A percentile compares a stretch with the other conserved stretches of the same genome.
phyloP scores from a whole-genome alignment of 257 asterid species.

The Solanum sitiens region DNA sequence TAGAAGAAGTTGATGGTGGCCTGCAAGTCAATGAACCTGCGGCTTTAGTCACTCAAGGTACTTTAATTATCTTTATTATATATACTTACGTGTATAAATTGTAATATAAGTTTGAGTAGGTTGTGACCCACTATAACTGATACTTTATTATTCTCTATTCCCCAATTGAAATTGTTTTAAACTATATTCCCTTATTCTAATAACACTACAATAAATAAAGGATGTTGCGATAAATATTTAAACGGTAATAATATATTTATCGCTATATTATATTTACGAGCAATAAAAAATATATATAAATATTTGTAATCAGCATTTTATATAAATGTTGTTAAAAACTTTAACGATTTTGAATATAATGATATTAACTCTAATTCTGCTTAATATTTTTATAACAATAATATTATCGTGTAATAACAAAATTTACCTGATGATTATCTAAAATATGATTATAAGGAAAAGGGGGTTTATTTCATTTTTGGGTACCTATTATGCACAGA shows the following conservation, averaged over 20 bases:
- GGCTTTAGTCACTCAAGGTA: constrained; percentile 35
- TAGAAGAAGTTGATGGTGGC: constrained; percentile 42
- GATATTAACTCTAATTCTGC: background rate
- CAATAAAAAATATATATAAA: no score
- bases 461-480: background rate
- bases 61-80: no score
- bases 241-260: no score
- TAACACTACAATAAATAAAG: background rate
- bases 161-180: background rate
- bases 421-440: background rate
- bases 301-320: no score
- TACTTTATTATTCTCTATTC: background rate
- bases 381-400: no score
- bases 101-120: background rate
- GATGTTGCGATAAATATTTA: no score
- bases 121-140: background rate
- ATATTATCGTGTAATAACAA: background rate
- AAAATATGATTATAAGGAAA: background rate
- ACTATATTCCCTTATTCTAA: background rate
- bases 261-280: no score
- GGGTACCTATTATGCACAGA: background rate
- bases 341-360: no score
- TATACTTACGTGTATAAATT: background rate
- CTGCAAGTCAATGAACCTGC: constrained; percentile 5
- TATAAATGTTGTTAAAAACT: no score